phyloP scores from a whole-genome alignment of 305 asterid genomes.

The Fraxinus sp. region DNA sequence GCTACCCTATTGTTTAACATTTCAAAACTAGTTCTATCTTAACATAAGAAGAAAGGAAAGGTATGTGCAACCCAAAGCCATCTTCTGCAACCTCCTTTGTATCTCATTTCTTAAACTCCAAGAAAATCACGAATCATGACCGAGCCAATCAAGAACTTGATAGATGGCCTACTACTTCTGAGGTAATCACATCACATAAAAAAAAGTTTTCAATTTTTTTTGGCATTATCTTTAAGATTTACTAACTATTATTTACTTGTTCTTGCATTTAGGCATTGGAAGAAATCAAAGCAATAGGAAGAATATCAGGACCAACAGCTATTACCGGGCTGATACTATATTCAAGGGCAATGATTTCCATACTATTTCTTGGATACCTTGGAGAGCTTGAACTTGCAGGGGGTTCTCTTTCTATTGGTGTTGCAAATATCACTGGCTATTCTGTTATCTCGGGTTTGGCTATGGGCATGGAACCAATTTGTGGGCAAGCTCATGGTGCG shows the following conservation, averaged over 20 bases:
- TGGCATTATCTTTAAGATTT: neutral
- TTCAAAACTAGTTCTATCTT: constrained; percentile 18
- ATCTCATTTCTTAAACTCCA: constrained; percentile 50
- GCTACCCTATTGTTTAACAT: constrained; percentile 2
- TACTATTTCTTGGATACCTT: constrained; percentile 85
- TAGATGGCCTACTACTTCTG: constrained; percentile 71
- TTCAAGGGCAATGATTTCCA: constrained; percentile 88
- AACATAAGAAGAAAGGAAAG: neutral
- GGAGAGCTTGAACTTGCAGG: constrained; percentile 94
- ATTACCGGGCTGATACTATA: constrained; percentile 71
- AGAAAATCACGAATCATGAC: constrained; percentile 40
- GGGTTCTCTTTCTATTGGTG: constrained; percentile 82
- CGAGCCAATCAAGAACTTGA: constrained; percentile 47
- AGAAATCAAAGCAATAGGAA: constrained; percentile 80
- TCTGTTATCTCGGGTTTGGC: constrained; percentile 90
- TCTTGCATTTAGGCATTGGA: constrained; percentile 48
- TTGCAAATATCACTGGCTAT: constrained; percentile 92
- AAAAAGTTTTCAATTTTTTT: neutral
- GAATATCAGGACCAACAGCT: constrained; percentile 77
- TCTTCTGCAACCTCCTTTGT: constrained; percentile 59
- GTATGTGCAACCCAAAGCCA: constrained; percentile 79
- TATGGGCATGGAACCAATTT: constrained; percentile 97
- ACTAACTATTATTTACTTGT: neutral
- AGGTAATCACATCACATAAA: constrained; percentile 42
- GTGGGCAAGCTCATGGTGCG: constrained; percentile 93